Percentiles rank a stretch among this genome's conserved stretches.
Evolutionary conservation across 768 basidiomycete genomes (phyloP).

Genomic region (Calocera viscosa): DNA sequence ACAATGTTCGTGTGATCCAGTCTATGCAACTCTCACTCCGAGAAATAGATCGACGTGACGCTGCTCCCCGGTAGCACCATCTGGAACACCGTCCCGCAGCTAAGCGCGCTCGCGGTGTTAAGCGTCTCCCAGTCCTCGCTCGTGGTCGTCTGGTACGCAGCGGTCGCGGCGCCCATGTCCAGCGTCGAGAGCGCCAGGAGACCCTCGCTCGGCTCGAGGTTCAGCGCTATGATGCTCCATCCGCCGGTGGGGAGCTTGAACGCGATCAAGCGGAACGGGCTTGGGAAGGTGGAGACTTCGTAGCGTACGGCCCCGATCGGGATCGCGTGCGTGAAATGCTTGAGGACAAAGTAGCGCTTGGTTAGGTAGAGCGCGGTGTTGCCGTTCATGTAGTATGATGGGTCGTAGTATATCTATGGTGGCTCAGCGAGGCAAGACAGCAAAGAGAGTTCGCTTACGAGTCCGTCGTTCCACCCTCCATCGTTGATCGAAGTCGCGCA

Average conservation of each 20-base stretch:
- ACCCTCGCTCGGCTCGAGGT: not conserved
- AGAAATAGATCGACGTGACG: slow-evolving; percentile 2
- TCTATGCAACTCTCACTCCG: not conserved
- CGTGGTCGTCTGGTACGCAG: not conserved
- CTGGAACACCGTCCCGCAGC: not conserved
- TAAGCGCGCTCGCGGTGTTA: not conserved
- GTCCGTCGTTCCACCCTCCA: slow-evolving; percentile 34
- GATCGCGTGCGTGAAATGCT: slow-evolving; percentile 19
- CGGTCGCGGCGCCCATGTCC: not conserved
- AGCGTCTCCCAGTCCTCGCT: not conserved
- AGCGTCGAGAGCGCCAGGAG: not conserved
- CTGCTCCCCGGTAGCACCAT: not conserved
- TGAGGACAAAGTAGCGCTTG: slow-evolving; percentile 20
- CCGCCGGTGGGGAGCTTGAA: not conserved
- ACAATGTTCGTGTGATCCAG: no score
- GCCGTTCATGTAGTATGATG: slow-evolving; percentile 22
- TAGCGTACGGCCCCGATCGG: not conserved
- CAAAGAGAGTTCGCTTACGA: not conserved
- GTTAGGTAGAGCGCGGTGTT: slow-evolving; percentile 18
- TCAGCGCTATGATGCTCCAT: not conserved
- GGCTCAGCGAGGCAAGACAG: not conserved
- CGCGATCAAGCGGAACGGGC: not conserved
- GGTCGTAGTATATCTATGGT: slow-evolving; percentile 33
- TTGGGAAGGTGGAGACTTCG: not conserved
- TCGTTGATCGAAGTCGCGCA: slow-evolving; percentile 31